A percentile compares a stretch with the other conserved stretches of the same genome.
These are phyloP conservation scores for Teratosphaeriaceae sp. DNA, from an alignment of 2,329 filamentous ascomycete genomes.

Conservation along the genomic window DNA sequence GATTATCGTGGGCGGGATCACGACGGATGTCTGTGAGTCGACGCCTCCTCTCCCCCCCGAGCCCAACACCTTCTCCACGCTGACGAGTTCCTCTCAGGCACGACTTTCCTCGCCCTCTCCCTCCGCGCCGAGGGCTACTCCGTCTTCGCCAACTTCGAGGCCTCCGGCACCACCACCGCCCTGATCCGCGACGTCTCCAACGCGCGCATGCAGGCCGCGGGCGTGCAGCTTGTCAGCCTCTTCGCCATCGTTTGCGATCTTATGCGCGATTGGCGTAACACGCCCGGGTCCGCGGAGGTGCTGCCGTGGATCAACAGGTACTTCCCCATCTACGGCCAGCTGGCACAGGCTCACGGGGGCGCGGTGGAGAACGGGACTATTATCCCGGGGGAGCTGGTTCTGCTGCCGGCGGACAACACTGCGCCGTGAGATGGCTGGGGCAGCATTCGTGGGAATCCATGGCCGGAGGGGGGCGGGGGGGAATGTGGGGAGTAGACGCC, in stretches of 20 bases:
- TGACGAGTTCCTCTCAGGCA: conserved; percentile 47
- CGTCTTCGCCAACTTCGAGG: conserved; percentile 68
- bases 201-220: conserved; percentile 58
- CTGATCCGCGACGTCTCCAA: conserved; percentile 60
- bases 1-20: conserved; percentile 65
- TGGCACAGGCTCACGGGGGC: conserved; percentile 53
- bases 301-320: conserved; percentile 60
- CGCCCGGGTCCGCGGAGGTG: conserved; percentile 46
- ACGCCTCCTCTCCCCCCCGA: no score
- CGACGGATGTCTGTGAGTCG: conserved; percentile 64
- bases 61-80: no score
- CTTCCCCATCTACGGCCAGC: conserved; percentile 56
- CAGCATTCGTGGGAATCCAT: no score
- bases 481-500: no score
- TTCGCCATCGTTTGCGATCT: conserved; percentile 61
- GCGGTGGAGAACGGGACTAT: conserved; percentile 56
- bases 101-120: conserved; percentile 65
- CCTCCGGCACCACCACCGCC: conserved; percentile 57
- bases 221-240: conserved; percentile 56
- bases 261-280: conserved; percentile 63
- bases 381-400: conserved; percentile 46
- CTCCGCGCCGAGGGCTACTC: conserved; percentile 64
- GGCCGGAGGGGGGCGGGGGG: not conserved
- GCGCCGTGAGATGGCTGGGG: not conserved
- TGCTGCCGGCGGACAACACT: conserved; percentile 12